A percentile compares a stretch with the other conserved stretches of the same genome.
Evolutionary conservation across 768 basidiomycete genomes (phyloP).

Genomic region (Mycena alexandri): DNA sequence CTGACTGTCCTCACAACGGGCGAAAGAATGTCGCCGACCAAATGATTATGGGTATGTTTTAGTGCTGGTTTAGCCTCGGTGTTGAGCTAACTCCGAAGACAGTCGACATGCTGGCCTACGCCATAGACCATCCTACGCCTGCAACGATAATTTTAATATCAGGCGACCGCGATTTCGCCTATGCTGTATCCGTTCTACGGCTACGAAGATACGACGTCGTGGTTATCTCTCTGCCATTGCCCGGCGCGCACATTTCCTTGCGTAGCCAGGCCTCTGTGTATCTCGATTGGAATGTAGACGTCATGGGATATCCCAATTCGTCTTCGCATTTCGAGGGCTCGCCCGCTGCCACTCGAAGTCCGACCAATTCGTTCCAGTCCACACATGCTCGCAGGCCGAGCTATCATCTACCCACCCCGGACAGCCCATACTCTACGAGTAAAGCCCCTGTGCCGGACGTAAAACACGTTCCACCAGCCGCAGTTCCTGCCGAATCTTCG

Average conservation of each 20-base stretch:
- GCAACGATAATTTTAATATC: constrained; percentile 73
- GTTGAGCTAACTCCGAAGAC: constrained; percentile 6
- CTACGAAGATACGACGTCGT: constrained; percentile 67
- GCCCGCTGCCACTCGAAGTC: not conserved
- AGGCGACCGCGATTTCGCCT: constrained; percentile 76
- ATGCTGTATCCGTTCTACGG: constrained; percentile 69
- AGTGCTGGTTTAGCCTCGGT: not conserved
- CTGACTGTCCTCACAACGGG: constrained; percentile 52
- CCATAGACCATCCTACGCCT: constrained; percentile 69
- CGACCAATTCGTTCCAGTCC: constrained; percentile 13
- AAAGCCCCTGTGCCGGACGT: not conserved
- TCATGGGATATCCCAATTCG: constrained; percentile 44
- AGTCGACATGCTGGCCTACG: constrained; percentile 79
- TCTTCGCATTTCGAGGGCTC: not conserved
- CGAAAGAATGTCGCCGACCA: constrained; percentile 60
- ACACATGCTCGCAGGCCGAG: constrained; percentile 6
- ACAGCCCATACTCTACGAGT: not conserved
- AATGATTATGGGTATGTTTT: constrained; percentile 61
- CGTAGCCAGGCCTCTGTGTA: constrained; percentile 67
- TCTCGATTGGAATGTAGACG: constrained; percentile 62
- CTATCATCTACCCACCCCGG: constrained; percentile 1
- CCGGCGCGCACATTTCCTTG: constrained; percentile 57
- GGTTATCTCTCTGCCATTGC: constrained; percentile 55
- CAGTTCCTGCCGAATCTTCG: not conserved
- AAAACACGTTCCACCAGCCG: constrained; percentile 1